These are phyloP conservation scores for Metschnikowia amazonensis DNA, from an alignment of 805 yeast genomes.

Conservation along the genomic window DNA sequence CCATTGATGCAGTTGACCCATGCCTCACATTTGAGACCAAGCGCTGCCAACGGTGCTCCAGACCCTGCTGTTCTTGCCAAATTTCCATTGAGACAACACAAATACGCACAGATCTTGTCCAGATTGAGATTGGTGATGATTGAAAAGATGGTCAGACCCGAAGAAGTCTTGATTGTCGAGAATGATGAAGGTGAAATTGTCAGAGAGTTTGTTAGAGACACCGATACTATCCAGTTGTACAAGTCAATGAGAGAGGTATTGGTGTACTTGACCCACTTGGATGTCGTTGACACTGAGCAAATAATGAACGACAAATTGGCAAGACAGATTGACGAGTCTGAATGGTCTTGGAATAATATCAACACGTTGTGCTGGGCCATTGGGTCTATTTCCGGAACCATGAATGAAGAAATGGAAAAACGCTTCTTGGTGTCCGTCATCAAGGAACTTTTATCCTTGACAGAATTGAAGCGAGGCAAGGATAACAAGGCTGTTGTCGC, in stretches of 20 bases:
- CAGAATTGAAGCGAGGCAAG: slow-evolving; percentile 95
- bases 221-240: slow-evolving; percentile 93
- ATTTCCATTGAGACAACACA: slow-evolving; percentile 81
- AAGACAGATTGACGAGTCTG: slow-evolving; percentile 90
- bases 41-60: slow-evolving; percentile 69
- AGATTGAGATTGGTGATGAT: slow-evolving; percentile 88
- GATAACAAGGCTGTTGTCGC: slow-evolving; percentile 99
- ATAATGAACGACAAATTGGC: slow-evolving; percentile 91
- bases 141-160: slow-evolving; percentile 97
- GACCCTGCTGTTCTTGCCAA: slow-evolving; percentile 75
- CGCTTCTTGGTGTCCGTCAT: slow-evolving; percentile 89
- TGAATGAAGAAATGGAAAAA: slow-evolving; percentile 97
- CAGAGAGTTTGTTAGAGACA: slow-evolving; percentile 92
- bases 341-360: slow-evolving; percentile 99
- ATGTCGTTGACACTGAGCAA: slow-evolving; percentile 88
- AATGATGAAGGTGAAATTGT: slow-evolving; percentile 99
- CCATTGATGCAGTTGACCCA: slow-evolving; percentile 70
- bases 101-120: slow-evolving; percentile 73
- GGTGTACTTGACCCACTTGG: slow-evolving; percentile 92
- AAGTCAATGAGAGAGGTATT: slow-evolving; percentile 94
- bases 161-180: slow-evolving; percentile 94
- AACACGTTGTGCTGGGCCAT: slow-evolving; percentile 99
- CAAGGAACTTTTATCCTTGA: slow-evolving; percentile 83
- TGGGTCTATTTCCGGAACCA: slow-evolving; percentile 97
- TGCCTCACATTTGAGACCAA: slow-evolving; percentile 37